Base-by-base conservation (phyloP, 2,329 filamentous ascomycete species). In the Xylariaceae sp. region DNA sequence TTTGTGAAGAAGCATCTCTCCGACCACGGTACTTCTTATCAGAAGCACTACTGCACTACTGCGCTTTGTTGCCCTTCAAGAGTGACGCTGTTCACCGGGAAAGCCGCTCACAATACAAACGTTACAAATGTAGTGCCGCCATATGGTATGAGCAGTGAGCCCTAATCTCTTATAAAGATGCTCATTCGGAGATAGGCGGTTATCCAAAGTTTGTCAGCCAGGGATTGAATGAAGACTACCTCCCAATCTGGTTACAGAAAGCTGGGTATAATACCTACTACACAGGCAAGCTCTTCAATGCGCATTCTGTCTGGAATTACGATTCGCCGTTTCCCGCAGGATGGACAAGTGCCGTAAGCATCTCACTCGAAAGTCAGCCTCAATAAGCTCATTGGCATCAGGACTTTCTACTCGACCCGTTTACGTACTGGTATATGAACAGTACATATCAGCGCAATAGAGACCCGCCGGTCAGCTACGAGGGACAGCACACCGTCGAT, bases 251-350 rank as follows among this genome's bases (percentile, higher is more conserved):
- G 85, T 67, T 90, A n/a, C 82, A 87, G 56, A 65, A 77, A 4
- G 80, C 78, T 0, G 85, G 84, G 0, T 89, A 89, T 61, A 79
- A 81, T 55, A 88, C 85, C 0, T 88, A 86, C 60, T 89, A 89
- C 58, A 81, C 80, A 0, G 86, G 83, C n/a, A 89, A 90, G 61
- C 71, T 88, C 5, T 85, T 86, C 68, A 89, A 89, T 56, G 72
- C 76, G 0, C 83, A 87, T 45, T 78, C 71, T 0, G 71, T 78
- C 1, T 60, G 73, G 0, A 88, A 85, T 51, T 89, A 86, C 61
- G 68, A 85, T 59, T 69, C 72, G 4, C 78, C 83, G 0, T 74
- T 68, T 39, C 73, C 78, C 0, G 73, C 71, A 1, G 84, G 83
- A 1, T 88, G 81, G 72, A 85, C 74, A 11, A 74, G 72, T 7